Conservation (phyloP, 192 early-diverging fungal genomes). For the Coemansia sp. region DNA sequence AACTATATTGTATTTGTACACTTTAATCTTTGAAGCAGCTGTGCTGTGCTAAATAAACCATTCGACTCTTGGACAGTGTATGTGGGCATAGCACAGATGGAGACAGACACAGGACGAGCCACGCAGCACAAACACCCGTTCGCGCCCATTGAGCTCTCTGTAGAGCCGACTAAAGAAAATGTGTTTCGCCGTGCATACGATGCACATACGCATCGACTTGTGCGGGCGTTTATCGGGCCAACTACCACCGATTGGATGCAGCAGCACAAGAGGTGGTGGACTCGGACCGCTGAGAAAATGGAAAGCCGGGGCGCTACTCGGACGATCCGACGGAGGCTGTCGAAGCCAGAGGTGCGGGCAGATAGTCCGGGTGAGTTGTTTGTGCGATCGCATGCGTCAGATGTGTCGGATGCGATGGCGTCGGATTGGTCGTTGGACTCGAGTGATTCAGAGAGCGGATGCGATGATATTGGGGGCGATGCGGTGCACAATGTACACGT, state of each 20-base stretch:
- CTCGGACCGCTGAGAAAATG: slow-evolving; percentile 30
- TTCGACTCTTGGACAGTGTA: too few relatives aligned
- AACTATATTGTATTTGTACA: too few relatives aligned
- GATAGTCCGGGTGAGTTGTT: slow-evolving; percentile 20
- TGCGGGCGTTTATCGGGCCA: slow-evolving; percentile 43
- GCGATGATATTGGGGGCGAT: neutral
- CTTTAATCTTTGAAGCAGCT: too few relatives aligned
- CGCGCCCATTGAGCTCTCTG: slow-evolving; percentile 23
- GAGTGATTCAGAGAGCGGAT: slow-evolving; percentile 2
- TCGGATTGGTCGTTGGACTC: slow-evolving; percentile 9
- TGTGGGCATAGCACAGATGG: too few relatives aligned
- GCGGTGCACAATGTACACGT: slow-evolving; percentile 6
- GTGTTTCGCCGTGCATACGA: slow-evolving; percentile 22
- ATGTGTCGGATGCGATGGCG: neutral
- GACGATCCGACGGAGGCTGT: slow-evolving; percentile 26
- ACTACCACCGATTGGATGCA: slow-evolving; percentile 43
- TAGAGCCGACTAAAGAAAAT: slow-evolving; percentile 26
- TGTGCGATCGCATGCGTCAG: neutral
- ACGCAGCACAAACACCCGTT: slow-evolving; percentile 38
- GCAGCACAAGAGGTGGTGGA: slow-evolving; percentile 52
- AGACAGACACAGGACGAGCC: neutral
- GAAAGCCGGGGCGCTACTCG: slow-evolving; percentile 15
- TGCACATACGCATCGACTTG: slow-evolving; percentile 10
- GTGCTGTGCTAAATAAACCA: too few relatives aligned
- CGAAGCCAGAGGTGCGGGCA: slow-evolving; percentile 2